Evolutionary conservation across 2,329 filamentous ascomycete species (phyloP).

Genomic region (Seiridium cupressi): DNA sequence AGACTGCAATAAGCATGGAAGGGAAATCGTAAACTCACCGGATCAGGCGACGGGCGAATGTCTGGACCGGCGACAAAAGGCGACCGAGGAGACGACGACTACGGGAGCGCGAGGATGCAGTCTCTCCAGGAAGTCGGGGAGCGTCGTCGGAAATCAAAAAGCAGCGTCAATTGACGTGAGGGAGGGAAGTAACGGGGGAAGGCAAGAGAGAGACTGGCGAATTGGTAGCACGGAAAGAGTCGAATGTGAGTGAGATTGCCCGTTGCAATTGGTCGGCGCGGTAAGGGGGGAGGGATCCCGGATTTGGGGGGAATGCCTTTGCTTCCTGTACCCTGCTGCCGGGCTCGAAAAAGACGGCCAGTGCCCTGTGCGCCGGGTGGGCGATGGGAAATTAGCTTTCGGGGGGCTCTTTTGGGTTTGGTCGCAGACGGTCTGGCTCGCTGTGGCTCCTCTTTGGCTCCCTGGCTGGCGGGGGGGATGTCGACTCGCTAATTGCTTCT

Average conservation of each 20-base stretch:
- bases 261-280: conserved; percentile 1
- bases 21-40: background rate
- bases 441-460: background rate
- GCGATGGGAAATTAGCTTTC: conserved; percentile 3
- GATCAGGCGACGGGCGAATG: background rate
- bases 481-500: conserved; percentile 1
- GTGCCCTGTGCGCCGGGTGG: background rate
- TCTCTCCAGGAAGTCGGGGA: background rate
- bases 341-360: background rate
- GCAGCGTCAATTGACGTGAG: background rate
- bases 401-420: background rate
- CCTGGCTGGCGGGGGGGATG: background rate
- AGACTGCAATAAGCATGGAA: background rate
- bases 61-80: background rate
- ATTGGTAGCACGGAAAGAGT: conserved; percentile 7
- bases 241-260: background rate
- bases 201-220: background rate
- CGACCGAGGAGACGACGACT: background rate
- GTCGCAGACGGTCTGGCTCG: conserved; percentile 2
- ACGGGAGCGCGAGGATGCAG: background rate
- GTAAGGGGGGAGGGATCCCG: conserved; percentile 5
- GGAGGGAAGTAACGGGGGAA: background rate
- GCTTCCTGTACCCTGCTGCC: background rate
- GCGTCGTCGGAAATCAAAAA: background rate
- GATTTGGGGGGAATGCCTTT: background rate